Percentiles rank a stretch among this genome's conserved stretches.
Evolutionary conservation across 169 alveolate genomes (phyloP).

Genomic region (Plasmodium gaboni): DNA sequence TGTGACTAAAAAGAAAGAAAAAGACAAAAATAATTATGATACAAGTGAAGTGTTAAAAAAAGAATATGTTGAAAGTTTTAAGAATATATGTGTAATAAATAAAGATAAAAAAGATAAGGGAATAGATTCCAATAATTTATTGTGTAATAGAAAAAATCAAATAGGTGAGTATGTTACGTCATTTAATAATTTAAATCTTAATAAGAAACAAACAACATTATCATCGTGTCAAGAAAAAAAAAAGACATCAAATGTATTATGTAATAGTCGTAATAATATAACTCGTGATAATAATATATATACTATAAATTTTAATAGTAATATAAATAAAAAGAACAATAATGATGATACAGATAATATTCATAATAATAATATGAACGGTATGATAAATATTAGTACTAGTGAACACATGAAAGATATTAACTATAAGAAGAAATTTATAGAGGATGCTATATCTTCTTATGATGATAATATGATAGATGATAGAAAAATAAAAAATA

Average conservation of each 20-base stretch:
- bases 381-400: no score
- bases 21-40: constrained; percentile 53
- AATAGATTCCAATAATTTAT: not conserved
- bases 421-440: constrained; percentile 33
- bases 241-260: not conserved
- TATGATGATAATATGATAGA: constrained; percentile 15
- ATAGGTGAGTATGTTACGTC: not conserved
- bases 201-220: not conserved
- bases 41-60: constrained; percentile 64
- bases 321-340: not conserved
- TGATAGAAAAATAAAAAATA: not conserved
- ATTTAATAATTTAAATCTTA: not conserved
- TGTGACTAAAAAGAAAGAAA: not conserved
- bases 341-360: not conserved
- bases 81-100: not conserved
- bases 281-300: not conserved
- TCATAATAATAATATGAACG: no score
- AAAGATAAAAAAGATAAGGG: constrained; percentile 1
- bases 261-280: not conserved
- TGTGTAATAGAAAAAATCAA: not conserved
- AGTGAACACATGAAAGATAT: not conserved
- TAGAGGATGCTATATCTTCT: constrained; percentile 25
- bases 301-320: not conserved
- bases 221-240: not conserved
- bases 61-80: constrained; percentile 18